These are phyloP conservation scores for Simplicillium aogashimaense DNA, from an alignment of 2,329 filamentous ascomycete species.

Conservation along the genomic window DNA sequence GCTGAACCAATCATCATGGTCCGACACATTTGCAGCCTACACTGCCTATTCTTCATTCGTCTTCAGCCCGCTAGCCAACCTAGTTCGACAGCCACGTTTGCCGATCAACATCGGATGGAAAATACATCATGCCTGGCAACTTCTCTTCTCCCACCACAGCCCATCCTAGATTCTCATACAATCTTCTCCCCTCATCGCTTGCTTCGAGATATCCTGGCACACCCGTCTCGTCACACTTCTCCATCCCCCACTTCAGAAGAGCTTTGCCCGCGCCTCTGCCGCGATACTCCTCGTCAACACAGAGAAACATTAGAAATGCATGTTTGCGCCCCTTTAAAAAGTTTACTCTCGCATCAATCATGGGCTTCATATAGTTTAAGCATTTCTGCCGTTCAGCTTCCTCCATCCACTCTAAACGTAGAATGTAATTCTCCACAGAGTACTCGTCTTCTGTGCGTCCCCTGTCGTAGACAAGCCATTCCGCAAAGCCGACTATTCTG, in stretches of 20 bases:
- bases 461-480: conserved; percentile 5
- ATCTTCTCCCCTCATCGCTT: conserved; percentile 2
- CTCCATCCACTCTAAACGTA: conserved; percentile 2
- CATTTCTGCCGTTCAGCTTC: neutral
- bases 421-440: conserved; percentile 1
- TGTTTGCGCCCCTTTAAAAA: neutral
- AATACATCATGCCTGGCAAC: too few relatives aligned
- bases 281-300: conserved; percentile 2
- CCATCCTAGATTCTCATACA: conserved; percentile 4
- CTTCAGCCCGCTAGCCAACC: too few relatives aligned
- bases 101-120: too few relatives aligned
- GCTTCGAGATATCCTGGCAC: conserved; percentile 5
- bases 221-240: conserved; percentile 2
- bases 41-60: too few relatives aligned
- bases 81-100: too few relatives aligned
- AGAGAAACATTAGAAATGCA: conserved; percentile 2
- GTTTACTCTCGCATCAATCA: neutral
- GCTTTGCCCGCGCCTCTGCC: conserved; percentile 3
- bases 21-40: too few relatives aligned
- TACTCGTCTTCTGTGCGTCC: conserved; percentile 1
- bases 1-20: too few relatives aligned
- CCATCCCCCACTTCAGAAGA: conserved; percentile 6
- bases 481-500: conserved; percentile 3
- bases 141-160: neutral
- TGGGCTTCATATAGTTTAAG: neutral